Evolutionary conservation across 129 eudicot species (phyloP), one percentile per base, ranked within the genome.

Genomic region (Solidago caesia): DNA sequence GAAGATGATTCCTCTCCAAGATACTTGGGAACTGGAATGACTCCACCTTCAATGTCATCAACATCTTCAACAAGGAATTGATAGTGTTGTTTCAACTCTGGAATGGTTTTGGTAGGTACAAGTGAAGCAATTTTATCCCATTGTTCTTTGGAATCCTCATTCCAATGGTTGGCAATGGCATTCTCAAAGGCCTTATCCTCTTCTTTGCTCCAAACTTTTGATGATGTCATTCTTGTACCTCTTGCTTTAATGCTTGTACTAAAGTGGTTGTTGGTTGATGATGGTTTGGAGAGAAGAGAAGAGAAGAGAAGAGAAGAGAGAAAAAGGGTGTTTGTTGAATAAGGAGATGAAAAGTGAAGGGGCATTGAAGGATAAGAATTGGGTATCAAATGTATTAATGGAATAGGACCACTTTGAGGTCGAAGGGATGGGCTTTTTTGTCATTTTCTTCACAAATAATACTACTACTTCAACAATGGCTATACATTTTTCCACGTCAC

Each of bases 181-280:
- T 88, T 84, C 75, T 94, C 98, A 72, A 94, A 94, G 21, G 93
- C 96, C 72, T 86, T 90, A 74, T 90, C 98, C 65, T 94, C 98
- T 82, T 94, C 98, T 74, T 89, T 82, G 84, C 85, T 94, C 98
- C 98, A 94, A 21, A 44, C 78, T 66, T 65, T 71, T 44, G 86
- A 71, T 61, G 76, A 78, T 73, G 93, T 81, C 91, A 88, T 76
- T 64, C 53, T 70, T 68, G 68, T 75, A 47, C 75, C 58, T 56
- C 14, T 7, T 44, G 60, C 77, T 27, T 61, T 44, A 61, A 15
- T 45, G 60, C 15, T 39, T 67, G 73, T 61, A 76, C 73, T 15
- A 9, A 63, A 43, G 67, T 25, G 67, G 41, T 39, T 59, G 33
- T 43, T 63, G 44, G 74, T 33, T 65, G 76, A 71, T 62, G 82